These are phyloP conservation scores for Phytopythium cucurbitacearum DNA, from an alignment of 352 stramenopile species.

Conservation along the genomic window DNA sequence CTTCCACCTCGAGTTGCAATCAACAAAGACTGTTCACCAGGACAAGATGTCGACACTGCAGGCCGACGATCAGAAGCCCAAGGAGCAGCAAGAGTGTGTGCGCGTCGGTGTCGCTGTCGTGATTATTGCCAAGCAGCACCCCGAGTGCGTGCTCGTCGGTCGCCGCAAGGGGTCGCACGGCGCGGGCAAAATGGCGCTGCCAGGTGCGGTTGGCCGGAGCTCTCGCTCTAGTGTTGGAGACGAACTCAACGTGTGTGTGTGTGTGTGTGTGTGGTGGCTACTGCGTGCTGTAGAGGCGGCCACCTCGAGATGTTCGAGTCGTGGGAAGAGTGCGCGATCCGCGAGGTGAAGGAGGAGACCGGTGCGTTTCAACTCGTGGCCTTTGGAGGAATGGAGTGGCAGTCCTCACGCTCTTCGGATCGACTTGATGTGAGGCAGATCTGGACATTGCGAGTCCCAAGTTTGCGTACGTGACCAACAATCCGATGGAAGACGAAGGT, in stretches of 20 bases:
- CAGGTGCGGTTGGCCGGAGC: too few species aligned
- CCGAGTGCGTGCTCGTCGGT: slow-evolving; percentile 68
- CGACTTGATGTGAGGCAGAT: slow-evolving; percentile 32
- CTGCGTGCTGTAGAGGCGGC: slow-evolving; percentile 19
- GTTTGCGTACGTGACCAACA: slow-evolving; percentile 79
- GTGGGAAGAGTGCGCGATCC: slow-evolving; percentile 72
- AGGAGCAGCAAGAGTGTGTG: slow-evolving; percentile 49
- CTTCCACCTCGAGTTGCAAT: too few species aligned
- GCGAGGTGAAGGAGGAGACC: slow-evolving; percentile 82
- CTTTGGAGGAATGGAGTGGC: neutral
- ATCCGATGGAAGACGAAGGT: slow-evolving; percentile 73
- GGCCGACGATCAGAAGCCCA: slow-evolving; percentile 56
- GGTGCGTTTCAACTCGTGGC: slow-evolving; percentile 18
- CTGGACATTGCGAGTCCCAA: slow-evolving; percentile 44
- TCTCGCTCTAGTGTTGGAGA: too few species aligned
- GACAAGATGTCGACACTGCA: slow-evolving; percentile 51
- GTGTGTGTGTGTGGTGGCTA: too few species aligned
- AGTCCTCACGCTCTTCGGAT: too few species aligned
- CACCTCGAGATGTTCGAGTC: slow-evolving; percentile 84
- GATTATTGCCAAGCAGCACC: slow-evolving; percentile 57
- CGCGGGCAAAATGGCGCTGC: slow-evolving; percentile 68
- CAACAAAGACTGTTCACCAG: too few species aligned
- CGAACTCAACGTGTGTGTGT: too few species aligned
- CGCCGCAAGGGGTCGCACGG: slow-evolving; percentile 72
- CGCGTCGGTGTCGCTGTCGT: slow-evolving; percentile 77